phyloP scores from a whole-genome alignment of 345 rosid genomes.

The Brassica juncea region DNA sequence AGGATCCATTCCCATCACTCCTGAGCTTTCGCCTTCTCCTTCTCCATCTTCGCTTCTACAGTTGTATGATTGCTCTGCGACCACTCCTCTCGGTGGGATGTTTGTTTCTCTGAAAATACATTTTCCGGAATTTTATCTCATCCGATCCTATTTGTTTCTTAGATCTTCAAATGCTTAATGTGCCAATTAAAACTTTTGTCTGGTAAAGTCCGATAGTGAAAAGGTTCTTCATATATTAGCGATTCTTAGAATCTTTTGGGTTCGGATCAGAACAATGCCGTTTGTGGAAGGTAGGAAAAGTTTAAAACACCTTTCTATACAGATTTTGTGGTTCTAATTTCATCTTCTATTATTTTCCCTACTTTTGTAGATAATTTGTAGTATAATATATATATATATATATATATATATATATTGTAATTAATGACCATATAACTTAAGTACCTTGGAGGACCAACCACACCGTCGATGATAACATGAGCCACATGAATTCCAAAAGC shows the following conservation, averaged over 20 bases:
- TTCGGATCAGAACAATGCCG: constrained; percentile 38
- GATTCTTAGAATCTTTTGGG: constrained; percentile 28
- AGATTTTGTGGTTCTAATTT: constrained; percentile 21
- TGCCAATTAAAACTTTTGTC: background rate
- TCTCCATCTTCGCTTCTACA: constrained; percentile 36
- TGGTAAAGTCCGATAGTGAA: background rate
- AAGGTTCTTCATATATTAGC: background rate
- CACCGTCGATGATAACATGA: constrained; percentile 82
- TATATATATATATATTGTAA: background rate
- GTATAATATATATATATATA: background rate
- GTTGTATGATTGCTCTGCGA: constrained; percentile 51
- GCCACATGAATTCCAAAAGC: constrained; percentile 83
- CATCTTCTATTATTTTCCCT: background rate
- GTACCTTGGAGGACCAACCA: constrained; percentile 75
- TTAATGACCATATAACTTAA: background rate
- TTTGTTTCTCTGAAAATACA: constrained; percentile 52
- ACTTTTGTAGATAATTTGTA: background rate
- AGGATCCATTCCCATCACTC: constrained; percentile 64
- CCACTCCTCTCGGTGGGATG: constrained; percentile 44
- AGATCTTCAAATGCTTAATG: constrained; percentile 3
- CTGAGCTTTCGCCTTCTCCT: constrained; percentile 46
- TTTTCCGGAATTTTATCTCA: background rate
- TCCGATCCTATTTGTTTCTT: background rate
- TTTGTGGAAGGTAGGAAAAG: constrained; percentile 37
- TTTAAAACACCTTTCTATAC: constrained; percentile 10